Conservation (phyloP, 2,329 filamentous ascomycete genomes). For the Annulohypoxylon truncatum region DNA sequence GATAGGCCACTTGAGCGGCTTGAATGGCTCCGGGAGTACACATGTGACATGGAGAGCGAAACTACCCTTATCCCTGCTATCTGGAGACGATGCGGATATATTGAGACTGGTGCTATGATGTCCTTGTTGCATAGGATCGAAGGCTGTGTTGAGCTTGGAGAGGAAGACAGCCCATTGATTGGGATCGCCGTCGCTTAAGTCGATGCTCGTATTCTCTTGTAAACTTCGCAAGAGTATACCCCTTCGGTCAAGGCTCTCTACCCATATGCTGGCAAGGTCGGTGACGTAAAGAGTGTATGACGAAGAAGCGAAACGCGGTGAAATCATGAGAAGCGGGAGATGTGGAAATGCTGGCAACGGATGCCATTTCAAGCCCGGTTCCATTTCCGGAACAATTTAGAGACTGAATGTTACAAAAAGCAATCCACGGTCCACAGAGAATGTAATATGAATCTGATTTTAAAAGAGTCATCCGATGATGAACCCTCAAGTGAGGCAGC, state of each 20-base stretch:
- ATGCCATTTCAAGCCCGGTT: constrained; percentile 57
- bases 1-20: constrained; percentile 74
- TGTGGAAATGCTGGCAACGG: constrained; percentile 59
- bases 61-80: constrained; percentile 52
- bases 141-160: constrained; percentile 66
- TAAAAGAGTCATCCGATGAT: background rate
- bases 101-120: constrained; percentile 60
- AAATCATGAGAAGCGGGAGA: constrained; percentile 72
- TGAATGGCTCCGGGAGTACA: constrained; percentile 70
- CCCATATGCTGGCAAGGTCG: constrained; percentile 80
- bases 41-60: constrained; percentile 68
- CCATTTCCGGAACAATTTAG: constrained; percentile 29
- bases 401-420: background rate
- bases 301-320: constrained; percentile 63
- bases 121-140: constrained; percentile 60
- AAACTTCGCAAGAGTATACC: constrained; percentile 72
- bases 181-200: constrained; percentile 72
- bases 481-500: constrained; percentile 6
- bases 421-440: background rate
- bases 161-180: constrained; percentile 76
- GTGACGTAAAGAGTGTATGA: constrained; percentile 76
- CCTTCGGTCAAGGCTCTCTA: constrained; percentile 70
- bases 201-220: constrained; percentile 75
- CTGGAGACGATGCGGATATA: constrained; percentile 51
- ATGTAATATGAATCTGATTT: background rate